Evolutionary conservation across 2,329 filamentous ascomycete species (phyloP).

Genomic region (Cercospora sp.): DNA sequence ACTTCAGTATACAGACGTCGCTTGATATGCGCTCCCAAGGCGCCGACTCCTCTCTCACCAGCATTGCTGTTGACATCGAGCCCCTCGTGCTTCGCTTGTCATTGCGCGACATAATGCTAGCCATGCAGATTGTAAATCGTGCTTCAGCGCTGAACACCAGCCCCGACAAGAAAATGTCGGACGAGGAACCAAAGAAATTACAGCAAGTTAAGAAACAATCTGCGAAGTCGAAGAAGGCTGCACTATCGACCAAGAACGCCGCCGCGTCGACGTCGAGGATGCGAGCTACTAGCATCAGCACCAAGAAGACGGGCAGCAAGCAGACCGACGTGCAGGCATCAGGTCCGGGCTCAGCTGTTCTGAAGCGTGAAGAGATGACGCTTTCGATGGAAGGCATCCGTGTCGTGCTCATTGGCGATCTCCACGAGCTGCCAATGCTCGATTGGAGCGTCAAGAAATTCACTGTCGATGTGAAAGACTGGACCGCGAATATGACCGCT

Average conservation of each 20-base stretch:
- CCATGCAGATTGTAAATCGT: constrained; percentile 86
- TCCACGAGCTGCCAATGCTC: constrained; percentile 91
- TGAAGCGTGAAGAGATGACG: constrained; percentile 78
- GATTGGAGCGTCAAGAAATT: constrained; percentile 94
- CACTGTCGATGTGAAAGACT: constrained; percentile 79
- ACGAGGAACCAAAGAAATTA: constrained; percentile 59
- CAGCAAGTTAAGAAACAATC: constrained; percentile 50
- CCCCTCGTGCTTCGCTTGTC: constrained; percentile 88
- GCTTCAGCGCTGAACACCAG: constrained; percentile 77
- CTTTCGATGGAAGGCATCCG: constrained; percentile 84
- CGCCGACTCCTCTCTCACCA: constrained; percentile 64
- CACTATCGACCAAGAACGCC: constrained; percentile 50
- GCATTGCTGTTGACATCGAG: constrained; percentile 83
- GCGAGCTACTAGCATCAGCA: constrained; percentile 50
- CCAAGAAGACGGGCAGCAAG: constrained; percentile 53
- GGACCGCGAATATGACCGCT: constrained; percentile 83
- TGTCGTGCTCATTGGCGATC: constrained; percentile 89
- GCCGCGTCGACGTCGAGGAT: constrained; percentile 48
- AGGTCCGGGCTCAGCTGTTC: constrained; percentile 51
- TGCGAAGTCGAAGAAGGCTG: constrained; percentile 34
- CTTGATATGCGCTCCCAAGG: constrained; percentile 72
- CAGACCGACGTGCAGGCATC: constrained; percentile 42
- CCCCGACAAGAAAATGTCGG: constrained; percentile 49
- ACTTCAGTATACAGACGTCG: constrained; percentile 88
- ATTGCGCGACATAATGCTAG: constrained; percentile 89